These are phyloP conservation scores for Narthecium ossifragum DNA, from an alignment of 106 monocot species.

Conservation along the genomic window DNA sequence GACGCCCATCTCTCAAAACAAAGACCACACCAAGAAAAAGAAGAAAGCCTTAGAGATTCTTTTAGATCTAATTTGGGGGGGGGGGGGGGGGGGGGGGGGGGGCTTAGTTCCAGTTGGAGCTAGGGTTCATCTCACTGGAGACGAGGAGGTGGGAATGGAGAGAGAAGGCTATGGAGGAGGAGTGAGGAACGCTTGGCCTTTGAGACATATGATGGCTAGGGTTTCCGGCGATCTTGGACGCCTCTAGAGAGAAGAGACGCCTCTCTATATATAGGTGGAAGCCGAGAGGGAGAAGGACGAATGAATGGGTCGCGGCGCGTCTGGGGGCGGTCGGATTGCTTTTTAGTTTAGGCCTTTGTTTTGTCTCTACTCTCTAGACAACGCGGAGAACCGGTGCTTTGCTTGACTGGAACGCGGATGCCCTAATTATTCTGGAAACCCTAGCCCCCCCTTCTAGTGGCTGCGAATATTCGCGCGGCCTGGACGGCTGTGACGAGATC, in stretches of 20 bases:
- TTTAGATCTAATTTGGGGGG: neutral
- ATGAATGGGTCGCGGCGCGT: neutral
- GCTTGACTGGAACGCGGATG: neutral
- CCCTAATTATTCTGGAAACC: too few species aligned
- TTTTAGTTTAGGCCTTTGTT: neutral
- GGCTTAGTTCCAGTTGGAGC: constrained; percentile 7
- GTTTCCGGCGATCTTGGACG: neutral
- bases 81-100: neutral
- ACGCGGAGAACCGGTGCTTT: neutral
- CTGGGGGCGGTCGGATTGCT: neutral
- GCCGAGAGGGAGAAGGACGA: too few species aligned
- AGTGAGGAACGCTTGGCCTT: constrained; percentile 23
- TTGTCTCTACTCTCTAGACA: neutral
- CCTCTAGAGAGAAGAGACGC: neutral
- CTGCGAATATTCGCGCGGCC: too few species aligned
- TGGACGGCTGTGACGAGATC: too few species aligned
- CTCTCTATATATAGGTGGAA: too few species aligned
- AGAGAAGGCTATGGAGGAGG: constrained; percentile 28
- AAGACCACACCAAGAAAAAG: neutral
- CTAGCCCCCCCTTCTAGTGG: too few species aligned
- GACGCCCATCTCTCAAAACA: constrained; percentile 37
- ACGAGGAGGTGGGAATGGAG: constrained; percentile 30
- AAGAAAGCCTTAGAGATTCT: neutral
- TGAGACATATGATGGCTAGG: constrained; percentile 21
- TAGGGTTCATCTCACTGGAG: constrained; percentile 24